Base-by-base conservation (phyloP, 1,284 basidiomycete genomes). In the Sanghuangporus baumii region DNA sequence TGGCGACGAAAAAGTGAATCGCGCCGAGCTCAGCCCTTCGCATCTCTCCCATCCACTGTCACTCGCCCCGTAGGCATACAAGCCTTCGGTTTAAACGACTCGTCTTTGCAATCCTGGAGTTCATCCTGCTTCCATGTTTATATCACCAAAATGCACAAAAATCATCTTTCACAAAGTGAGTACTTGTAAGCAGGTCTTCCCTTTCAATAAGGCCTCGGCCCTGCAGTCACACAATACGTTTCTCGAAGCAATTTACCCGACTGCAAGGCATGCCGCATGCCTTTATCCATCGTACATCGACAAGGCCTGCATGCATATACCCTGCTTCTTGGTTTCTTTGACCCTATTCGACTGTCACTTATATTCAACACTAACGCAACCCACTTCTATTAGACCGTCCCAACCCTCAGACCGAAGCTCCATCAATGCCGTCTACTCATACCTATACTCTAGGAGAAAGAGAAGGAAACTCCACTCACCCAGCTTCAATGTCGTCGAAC, bases 401-500 rank as follows among this genome's bases (percentile, higher is more conserved):
- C 78, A 83, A 81, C 74, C 81, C 78, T 72, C 77, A 80, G 72
- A 76, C 81, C 79, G 73, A 81, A 73, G 75, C 81, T 79, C 72
- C 80, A 77, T 67, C 79, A 78, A 84, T 88, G 85, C 78, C 85
- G 79, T 74, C 79, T 84, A 75, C 84, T 84, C 80, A 82, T 78
- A 73, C 83, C 79, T 77, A 84, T 85, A 86, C 82, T 79, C 73
- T 81, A 80, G 81, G 73, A 79, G 68, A 68, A 73, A 71, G 68
- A 74, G 73, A 71, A 71, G 51, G 52, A 71, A 72, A 67, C 69
- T 62, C 55, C 66, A 62, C 69, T 70, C 66, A 71, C 66, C 55
- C 37, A 36, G 47, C 46, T 23, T 52, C 55, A 48, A 54, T 58
- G 70, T 62, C 56, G 38, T 40, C 65, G 69, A 76, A 78, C 74